Evolutionary conservation across 352 stramenopile species (phyloP), one percentile per base, ranked within the genome.

Genomic region (Globisporangium solare): DNA sequence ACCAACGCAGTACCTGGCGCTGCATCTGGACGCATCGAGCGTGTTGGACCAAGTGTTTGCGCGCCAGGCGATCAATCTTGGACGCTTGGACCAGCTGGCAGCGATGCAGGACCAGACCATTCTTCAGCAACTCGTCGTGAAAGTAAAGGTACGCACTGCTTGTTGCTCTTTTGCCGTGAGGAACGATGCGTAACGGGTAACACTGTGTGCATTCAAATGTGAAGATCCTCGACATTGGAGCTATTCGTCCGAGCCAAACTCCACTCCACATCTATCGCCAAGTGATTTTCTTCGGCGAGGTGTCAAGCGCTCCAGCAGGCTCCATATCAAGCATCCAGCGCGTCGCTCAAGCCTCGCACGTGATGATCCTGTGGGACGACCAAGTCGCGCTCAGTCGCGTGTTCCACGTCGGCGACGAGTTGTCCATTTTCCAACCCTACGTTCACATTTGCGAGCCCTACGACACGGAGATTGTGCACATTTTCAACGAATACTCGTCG

Each of bases 361-460:
- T 84, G 51, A 71, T 86, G 43, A 70, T 89, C 21, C 53, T 89
- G 3, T 89, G 79, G 79, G 79, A 87, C 32, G 79, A 89, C 13
- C 79, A 89, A 66, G 76, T 86, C 18, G 68, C 68, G 18, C 68
- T 89, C 11, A 89, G 79, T 64, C 72, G 68, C 0, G 51, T 89
- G 3, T 87, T 87, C 56, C 64, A 69, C 41, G 66, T 89, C 24
- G 76, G 71, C 0, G 79, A 87, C 40, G 74, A 64, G n/a, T 59
- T 89, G 11, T 68, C 64, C n/a, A 43, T 89, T 14, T 74, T 85
- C 20, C 68, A 89, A 48, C 79, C 79, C 15, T 89, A 85, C 37
- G 65, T 89, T 2, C 76, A 87, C 55, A 60, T 86, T 11, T 78
- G 70, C 27, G 64, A 64, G 8, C 49, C 62, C 0, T 35, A 72